Evolutionary conservation across 1,284 basidiomycete genomes (phyloP).

Genomic region (Ganoderma boninense): DNA sequence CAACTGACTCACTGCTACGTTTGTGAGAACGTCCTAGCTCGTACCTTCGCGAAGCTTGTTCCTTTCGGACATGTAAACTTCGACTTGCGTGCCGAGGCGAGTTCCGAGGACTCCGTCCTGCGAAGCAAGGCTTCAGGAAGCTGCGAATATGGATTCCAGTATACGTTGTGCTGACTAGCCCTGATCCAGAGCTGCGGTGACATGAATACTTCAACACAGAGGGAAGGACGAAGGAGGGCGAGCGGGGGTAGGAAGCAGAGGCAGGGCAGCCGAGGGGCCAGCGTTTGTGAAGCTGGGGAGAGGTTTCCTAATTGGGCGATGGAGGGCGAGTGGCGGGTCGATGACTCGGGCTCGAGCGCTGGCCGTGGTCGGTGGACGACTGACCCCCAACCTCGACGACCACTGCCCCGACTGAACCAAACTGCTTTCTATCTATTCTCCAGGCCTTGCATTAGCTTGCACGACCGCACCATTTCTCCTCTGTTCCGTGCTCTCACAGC

Average conservation of each 20-base stretch:
- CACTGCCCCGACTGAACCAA: background rate
- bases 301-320: slow-evolving; percentile 18
- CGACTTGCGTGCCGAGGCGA: background rate
- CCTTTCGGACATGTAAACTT: background rate
- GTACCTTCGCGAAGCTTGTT: background rate
- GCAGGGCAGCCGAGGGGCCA: background rate
- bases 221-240: background rate
- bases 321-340: slow-evolving; percentile 9
- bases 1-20: background rate
- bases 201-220: background rate
- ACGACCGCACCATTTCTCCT: slow-evolving; percentile 26
- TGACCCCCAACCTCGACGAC: background rate
- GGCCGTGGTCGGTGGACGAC: background rate
- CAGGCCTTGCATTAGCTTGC: slow-evolving; percentile 40
- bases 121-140: background rate
- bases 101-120: background rate
- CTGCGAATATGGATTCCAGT: background rate
- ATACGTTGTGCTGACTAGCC: background rate
- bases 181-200: background rate
- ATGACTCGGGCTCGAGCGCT: slow-evolving; percentile 23
- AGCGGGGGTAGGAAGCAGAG: background rate
- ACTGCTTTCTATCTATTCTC: slow-evolving; percentile 12
- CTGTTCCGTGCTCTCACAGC: slow-evolving; percentile 10
- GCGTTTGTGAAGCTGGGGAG: background rate
- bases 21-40: background rate